Base-by-base conservation (phyloP, 257 asterid species). In the Gentiana macrophylla region DNA sequence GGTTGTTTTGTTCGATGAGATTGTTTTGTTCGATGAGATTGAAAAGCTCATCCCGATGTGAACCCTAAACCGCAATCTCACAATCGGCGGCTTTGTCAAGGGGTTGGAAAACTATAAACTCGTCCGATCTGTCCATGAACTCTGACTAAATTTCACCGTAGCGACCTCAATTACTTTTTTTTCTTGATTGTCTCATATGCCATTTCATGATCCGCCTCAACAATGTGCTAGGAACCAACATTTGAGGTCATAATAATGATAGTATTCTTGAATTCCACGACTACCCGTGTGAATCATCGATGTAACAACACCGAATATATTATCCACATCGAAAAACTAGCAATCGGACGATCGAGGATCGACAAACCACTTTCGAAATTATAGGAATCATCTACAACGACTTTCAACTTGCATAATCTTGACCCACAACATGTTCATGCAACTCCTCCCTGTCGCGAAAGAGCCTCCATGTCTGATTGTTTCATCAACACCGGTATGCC, bases 211-310 rank as follows among this genome's bases (percentile, higher is more conserved):
- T 83, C 70, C 83, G 90, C 3, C 95, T 86, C 94, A 86, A 83
- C 95, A 2, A 86, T 83, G 63, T 94, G 79, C 49, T 47, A 96
- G 86, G 89, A 86, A 86, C 70, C 94, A 86, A 78, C 94, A 24
- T 24, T 24, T 24, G 24, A 0, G 24, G 24, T 24, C 24, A 24
- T 24, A 24, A 24, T 24, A 24, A 24, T 24, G 24, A 24, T 24
- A 84, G 24, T 24, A 24, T 24, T 24, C 0, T 1, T 24, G 24
- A 24, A 24, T 24, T 24, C 83, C 95, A 8, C 83, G 80, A 53
- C 94, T 64, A 80, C 86, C 64, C 83, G 94, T 2, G 95, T 83
- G 77, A 55, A 33, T 55, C 64, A 56, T 60, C n/a, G 48, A 56
- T 12, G 55, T 55, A 35, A 24, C 6, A 34, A 60, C 34, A 10